A percentile compares a stretch with the other conserved stretches of the same genome.
Conservation (phyloP, 78 protist genomes). For the Monocercomonoides exilis region DNA sequence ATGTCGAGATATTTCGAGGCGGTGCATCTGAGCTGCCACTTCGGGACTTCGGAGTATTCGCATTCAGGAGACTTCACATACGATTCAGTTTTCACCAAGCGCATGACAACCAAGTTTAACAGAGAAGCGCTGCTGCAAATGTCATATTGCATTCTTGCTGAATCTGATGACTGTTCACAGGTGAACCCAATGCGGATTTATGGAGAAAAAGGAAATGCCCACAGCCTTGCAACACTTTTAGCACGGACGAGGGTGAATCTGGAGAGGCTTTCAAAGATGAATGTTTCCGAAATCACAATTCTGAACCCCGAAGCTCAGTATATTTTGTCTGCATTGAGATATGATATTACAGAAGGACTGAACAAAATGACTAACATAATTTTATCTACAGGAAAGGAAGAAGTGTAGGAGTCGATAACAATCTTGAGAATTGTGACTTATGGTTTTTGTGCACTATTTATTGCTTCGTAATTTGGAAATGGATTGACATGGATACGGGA, state of each 20-base stretch:
- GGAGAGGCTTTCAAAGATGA: not conserved
- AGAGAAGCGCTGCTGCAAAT: not conserved
- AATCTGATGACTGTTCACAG: not conserved
- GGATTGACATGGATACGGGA: not conserved
- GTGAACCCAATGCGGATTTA: not conserved
- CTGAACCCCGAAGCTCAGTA: not conserved
- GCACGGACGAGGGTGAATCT: not conserved
- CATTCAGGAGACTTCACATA: not conserved
- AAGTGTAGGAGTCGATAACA: not conserved
- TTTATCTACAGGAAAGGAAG: not conserved
- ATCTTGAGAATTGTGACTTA: not conserved
- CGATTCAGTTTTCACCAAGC: not conserved
- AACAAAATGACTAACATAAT: not conserved
- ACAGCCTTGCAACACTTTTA: not conserved
- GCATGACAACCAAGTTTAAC: not conserved
- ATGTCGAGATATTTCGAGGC: not conserved
- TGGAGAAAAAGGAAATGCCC: not conserved
- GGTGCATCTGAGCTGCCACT: not conserved
- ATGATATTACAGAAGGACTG: not conserved
- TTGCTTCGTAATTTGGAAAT: not conserved
- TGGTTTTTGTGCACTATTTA: not conserved
- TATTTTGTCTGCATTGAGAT: not conserved
- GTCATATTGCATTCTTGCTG: not conserved
- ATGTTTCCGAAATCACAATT: not conserved
- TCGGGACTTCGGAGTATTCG: not conserved